Evolutionary conservation across 2,329 filamentous ascomycete genomes (phyloP).

Genomic region (Colletotrichum sp.): DNA sequence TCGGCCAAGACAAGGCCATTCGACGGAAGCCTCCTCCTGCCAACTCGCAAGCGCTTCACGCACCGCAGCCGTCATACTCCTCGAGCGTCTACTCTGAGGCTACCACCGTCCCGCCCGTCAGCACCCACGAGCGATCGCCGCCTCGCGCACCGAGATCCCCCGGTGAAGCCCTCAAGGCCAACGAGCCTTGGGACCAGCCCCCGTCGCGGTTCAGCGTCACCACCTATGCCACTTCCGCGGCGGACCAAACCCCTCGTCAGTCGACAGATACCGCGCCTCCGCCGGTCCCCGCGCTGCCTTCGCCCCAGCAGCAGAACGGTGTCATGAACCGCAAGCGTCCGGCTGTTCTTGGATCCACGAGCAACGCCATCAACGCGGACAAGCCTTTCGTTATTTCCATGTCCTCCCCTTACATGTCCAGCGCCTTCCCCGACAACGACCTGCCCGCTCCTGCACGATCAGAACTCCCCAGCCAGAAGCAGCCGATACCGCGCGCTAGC

Average conservation of each 20-base stretch:
- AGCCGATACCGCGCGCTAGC: slow-evolving; percentile 5
- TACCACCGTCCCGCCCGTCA: slow-evolving; percentile 6
- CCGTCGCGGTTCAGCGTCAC: slow-evolving; percentile 69
- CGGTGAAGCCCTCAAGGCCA: not conserved
- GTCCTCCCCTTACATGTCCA: slow-evolving; percentile 36
- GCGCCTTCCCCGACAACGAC: slow-evolving; percentile 24
- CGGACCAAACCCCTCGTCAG: slow-evolving; percentile 40
- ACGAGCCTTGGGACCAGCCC: slow-evolving; percentile 55
- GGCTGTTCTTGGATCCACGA: slow-evolving; percentile 28
- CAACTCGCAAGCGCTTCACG: slow-evolving; percentile 21
- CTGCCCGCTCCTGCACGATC: slow-evolving; percentile 9
- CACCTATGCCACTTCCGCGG: slow-evolving; percentile 61
- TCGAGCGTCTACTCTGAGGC: slow-evolving; percentile 35
- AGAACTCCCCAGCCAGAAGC: slow-evolving; percentile 16
- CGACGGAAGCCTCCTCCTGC: slow-evolving; percentile 50
- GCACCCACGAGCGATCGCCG: slow-evolving; percentile 26
- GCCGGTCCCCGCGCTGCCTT: slow-evolving; percentile 41
- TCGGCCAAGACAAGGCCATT: slow-evolving; percentile 38
- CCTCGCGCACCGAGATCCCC: not conserved
- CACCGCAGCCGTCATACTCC: slow-evolving; percentile 28
- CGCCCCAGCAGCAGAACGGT: slow-evolving; percentile 36
- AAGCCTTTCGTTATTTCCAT: slow-evolving; percentile 39
- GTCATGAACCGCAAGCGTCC: slow-evolving; percentile 46
- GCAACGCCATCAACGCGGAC: slow-evolving; percentile 14
- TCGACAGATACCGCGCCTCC: slow-evolving; percentile 41